These are phyloP conservation scores for Mortierella claussenii DNA, from an alignment of 192 early-diverging fungal species.

Conservation along the genomic window DNA sequence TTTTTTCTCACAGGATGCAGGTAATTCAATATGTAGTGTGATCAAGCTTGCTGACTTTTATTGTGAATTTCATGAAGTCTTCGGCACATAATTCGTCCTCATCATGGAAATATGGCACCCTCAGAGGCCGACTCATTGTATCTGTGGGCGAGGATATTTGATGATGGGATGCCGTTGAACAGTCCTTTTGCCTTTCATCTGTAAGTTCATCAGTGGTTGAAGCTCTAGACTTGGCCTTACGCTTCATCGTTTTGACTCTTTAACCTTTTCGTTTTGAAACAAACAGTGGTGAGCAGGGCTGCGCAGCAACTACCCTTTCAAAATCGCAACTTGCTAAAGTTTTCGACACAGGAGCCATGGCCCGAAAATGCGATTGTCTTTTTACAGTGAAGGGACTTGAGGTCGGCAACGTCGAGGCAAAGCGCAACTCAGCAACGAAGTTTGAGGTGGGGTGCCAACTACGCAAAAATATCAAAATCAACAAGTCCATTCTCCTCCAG, in stretches of 20 bases:
- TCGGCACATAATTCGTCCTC: background rate
- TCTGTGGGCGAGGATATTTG: background rate
- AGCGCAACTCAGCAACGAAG: constrained; percentile 15
- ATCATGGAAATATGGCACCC: background rate
- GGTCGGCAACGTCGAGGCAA: constrained; percentile 33
- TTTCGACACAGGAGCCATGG: constrained; percentile 12
- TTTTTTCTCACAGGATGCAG: background rate
- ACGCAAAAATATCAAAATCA: constrained; percentile 33
- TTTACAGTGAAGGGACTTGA: constrained; percentile 31
- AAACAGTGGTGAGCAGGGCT: constrained; percentile 37
- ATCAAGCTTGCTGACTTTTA: no score
- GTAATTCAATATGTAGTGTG: background rate
- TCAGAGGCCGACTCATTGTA: background rate
- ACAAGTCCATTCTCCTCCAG: constrained; percentile 26
- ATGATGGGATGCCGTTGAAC: background rate
- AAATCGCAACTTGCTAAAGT: constrained; percentile 18
- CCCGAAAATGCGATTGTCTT: constrained; percentile 35
- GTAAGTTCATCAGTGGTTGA: no score
- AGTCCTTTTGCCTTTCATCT: background rate
- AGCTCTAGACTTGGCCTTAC: no score
- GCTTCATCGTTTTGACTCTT: no score
- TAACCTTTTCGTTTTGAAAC: no score
- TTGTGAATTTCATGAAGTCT: no score
- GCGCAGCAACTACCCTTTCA: constrained; percentile 16
- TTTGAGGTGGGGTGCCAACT: constrained; percentile 21